These are phyloP conservation scores for Allium cepa DNA, from an alignment of 106 monocot genomes.

Conservation along the genomic window DNA sequence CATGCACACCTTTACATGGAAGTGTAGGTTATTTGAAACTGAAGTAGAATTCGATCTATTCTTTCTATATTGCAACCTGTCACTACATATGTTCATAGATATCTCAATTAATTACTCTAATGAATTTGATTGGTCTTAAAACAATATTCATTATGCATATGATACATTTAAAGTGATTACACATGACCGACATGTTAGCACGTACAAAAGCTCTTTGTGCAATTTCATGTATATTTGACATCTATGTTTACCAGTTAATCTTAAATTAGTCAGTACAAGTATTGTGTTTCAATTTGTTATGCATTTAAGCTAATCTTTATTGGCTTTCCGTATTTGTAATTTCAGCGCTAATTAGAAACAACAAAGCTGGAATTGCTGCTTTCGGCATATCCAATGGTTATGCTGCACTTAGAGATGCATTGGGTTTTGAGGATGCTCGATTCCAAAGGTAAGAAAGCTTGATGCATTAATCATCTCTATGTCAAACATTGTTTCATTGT, in stretches of 20 bases:
- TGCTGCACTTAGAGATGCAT: slow-evolving; percentile 48
- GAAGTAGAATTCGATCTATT: too few relatives aligned
- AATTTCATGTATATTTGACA: slow-evolving; percentile 58
- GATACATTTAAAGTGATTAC: too few relatives aligned
- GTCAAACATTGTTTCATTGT: too few relatives aligned
- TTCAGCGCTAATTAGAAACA: slow-evolving; percentile 59
- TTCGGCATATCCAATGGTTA: slow-evolving; percentile 61
- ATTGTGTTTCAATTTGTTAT: not conserved
- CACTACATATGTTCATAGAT: too few relatives aligned
- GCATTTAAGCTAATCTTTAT: not conserved
- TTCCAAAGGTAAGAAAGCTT: slow-evolving; percentile 31
- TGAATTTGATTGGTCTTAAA: too few relatives aligned
- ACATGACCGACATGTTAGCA: slow-evolving; percentile 30
- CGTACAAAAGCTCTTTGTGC: slow-evolving; percentile 92
- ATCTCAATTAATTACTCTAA: too few relatives aligned
- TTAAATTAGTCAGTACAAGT: not conserved
- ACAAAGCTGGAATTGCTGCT: slow-evolving; percentile 40
- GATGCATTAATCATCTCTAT: too few relatives aligned
- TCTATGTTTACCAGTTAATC: not conserved
- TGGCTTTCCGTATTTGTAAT: not conserved
- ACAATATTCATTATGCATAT: too few relatives aligned
- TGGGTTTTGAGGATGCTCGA: slow-evolving; percentile 39
- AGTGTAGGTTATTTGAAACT: too few relatives aligned
- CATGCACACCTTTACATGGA: too few relatives aligned
- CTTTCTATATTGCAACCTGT: too few relatives aligned